Conservation (phyloP, 2,329 filamentous ascomycete species). For the Drechslerella dactyloides region DNA sequence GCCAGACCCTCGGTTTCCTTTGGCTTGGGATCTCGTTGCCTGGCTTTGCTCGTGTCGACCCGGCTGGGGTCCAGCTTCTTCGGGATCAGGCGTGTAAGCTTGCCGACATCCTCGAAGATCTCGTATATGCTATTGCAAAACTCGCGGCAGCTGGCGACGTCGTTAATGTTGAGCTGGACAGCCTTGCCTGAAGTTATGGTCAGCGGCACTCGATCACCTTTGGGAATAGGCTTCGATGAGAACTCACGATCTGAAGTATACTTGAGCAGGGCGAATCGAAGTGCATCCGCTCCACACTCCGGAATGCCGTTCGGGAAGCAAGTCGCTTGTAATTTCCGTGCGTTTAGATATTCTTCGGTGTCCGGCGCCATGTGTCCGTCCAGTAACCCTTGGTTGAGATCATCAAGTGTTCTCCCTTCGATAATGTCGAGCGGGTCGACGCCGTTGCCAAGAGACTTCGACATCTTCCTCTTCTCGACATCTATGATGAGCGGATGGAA, state of each 20-base stretch:
- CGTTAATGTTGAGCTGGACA: conserved; percentile 16
- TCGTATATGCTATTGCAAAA: conserved; percentile 29
- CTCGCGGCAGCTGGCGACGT: conserved; percentile 11
- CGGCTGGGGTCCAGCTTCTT: too few relatives aligned
- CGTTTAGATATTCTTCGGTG: conserved; percentile 1
- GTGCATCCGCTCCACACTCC: conserved; percentile 52
- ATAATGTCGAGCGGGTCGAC: conserved; percentile 53
- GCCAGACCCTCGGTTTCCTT: neutral
- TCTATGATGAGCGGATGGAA: conserved; percentile 54
- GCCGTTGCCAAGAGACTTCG: conserved; percentile 54
- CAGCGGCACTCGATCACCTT: neutral
- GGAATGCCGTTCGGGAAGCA: conserved; percentile 51
- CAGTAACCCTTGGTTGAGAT: conserved; percentile 22
- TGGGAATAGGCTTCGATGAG: neutral
- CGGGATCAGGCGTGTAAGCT: conserved; percentile 12
- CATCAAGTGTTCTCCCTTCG: conserved; percentile 48
- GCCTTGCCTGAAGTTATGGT: conserved; percentile 7
- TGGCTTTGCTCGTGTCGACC: neutral
- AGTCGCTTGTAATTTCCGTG: conserved; percentile 13
- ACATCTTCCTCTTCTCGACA: conserved; percentile 53
- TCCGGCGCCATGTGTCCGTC: conserved; percentile 8
- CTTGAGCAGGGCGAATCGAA: conserved; percentile 53
- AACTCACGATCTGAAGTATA: conserved; percentile 17
- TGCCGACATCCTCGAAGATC: conserved; percentile 10
- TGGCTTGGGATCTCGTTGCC: neutral